Evolutionary conservation across 2,329 filamentous ascomycete species (phyloP), one percentile per base, ranked within the genome.

Genomic region (Cercospora janseana): DNA sequence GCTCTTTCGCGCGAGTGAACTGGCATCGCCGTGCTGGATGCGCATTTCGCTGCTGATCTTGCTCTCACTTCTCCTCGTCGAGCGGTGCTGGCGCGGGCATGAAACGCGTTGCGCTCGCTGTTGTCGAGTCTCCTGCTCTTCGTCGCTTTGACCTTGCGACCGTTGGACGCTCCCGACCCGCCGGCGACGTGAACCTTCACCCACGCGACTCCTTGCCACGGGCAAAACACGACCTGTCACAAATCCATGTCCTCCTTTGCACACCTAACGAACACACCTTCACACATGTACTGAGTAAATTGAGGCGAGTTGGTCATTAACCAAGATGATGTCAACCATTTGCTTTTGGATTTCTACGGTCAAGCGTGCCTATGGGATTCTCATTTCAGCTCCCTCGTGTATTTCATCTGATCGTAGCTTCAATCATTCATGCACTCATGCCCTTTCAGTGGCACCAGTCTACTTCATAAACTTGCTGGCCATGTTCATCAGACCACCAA

Each of bases 381-480:
- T 23, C 12, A 13, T 28, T n/a, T 15, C 12, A 23, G 35, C 13
- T n/a, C 26, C 18, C n/a, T 20, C 1, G 13, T 35, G 16, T 46
- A n/a, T 31, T n/a, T 44, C 34, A 13, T 34, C 31, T 34, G 15
- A 4, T 34, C 15, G 13, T n/a, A n/a, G 6, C 27, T 3, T 38
- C n/a, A n/a, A 38, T 18, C 34, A 38, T 38, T 21, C 8, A 7
- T 23, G 16, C 34, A 29, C 29, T 43, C 18, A 15, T 44, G 10
- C 12, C 15, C 7, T 23, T 31, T 23, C 16, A 32, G 3, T 37
- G 21, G 21, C 6, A 9, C 12, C 4, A 10, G 16, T 28, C 35
- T 52, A 54, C 54, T 58, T 57, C 55, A 83, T 58, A 66, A 86
- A 84, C 69, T 85, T 85, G 66, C 76, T 77, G 6, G 82, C 82